phyloP scores from a whole-genome alignment of 768 basidiomycete species.

The Macrolepiota dolichaula region DNA sequence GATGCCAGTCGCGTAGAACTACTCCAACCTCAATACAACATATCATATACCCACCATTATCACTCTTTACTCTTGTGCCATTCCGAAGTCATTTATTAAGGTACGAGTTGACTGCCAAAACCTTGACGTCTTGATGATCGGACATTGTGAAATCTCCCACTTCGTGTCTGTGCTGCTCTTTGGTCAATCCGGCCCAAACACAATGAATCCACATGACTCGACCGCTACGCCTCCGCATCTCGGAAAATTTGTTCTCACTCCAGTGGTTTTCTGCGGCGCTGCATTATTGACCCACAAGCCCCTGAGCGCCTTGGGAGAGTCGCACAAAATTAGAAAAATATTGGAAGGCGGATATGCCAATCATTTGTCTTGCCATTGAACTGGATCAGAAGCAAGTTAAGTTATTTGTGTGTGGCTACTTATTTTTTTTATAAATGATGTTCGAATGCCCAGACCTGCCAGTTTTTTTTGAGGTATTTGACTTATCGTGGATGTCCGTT shows the following conservation, averaged over 20 bases:
- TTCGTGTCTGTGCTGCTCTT: not conserved
- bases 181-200: not conserved
- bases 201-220: not conserved
- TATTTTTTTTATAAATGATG: not conserved
- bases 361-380: not conserved
- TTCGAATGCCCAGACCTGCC: not conserved
- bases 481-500: not conserved
- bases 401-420: not conserved
- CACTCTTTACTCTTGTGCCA: not conserved
- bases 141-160: not conserved
- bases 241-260: not conserved
- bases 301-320: not conserved
- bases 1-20: not conserved
- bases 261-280: not conserved
- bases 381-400: not conserved
- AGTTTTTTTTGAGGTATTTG: not conserved
- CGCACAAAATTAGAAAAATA: not conserved
- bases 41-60: not conserved
- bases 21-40: not conserved
- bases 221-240: not conserved
- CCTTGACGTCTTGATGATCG: not conserved
- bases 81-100: not conserved
- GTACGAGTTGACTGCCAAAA: not conserved
- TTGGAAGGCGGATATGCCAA: not conserved
- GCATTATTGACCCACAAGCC: not conserved